Evolutionary conservation across 2,329 filamentous ascomycete species (phyloP).

Genomic region (Alternaria atra): DNA sequence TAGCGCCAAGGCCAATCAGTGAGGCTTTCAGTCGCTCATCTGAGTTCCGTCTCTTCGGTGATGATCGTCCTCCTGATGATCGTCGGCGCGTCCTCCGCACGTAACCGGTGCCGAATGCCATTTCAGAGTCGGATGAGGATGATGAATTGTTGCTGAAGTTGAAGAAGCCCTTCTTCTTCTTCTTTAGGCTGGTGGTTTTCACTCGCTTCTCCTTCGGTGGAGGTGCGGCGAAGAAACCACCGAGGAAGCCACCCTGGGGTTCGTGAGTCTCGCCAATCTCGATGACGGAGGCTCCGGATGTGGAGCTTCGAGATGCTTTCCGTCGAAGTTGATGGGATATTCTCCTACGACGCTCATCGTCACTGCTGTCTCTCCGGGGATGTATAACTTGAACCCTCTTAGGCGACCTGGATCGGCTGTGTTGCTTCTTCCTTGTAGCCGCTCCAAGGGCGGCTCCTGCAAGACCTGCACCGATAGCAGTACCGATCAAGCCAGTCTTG

Average conservation of each 20-base stretch:
- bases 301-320: slow-evolving; percentile 48
- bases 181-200: slow-evolving; percentile 40
- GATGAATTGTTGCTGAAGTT: slow-evolving; percentile 59
- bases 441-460: slow-evolving; percentile 52
- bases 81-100: slow-evolving; percentile 30
- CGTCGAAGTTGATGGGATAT: slow-evolving; percentile 38
- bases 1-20: slow-evolving; percentile 57
- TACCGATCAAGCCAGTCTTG: slow-evolving; percentile 48
- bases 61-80: slow-evolving; percentile 34
- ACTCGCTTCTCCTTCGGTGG: slow-evolving; percentile 42
- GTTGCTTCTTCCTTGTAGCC: slow-evolving; percentile 40
- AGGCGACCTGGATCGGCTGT: slow-evolving; percentile 50
- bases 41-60: slow-evolving; percentile 50
- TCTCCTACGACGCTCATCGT: slow-evolving; percentile 38
- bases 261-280: slow-evolving; percentile 70
- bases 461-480: slow-evolving; percentile 51
- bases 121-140: slow-evolving; percentile 56
- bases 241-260: slow-evolving; percentile 54
- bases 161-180: slow-evolving; percentile 59
- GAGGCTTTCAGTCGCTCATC: slow-evolving; percentile 59
- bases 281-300: slow-evolving; percentile 65
- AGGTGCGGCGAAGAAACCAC: slow-evolving; percentile 68
- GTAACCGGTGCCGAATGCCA: slow-evolving; percentile 57
- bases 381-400: slow-evolving; percentile 38
- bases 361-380: slow-evolving; percentile 42